Evolutionary conservation across 2,329 filamentous ascomycete genomes (phyloP), one percentile per base, ranked within the genome.

Genomic region (Fusarium nanum): DNA sequence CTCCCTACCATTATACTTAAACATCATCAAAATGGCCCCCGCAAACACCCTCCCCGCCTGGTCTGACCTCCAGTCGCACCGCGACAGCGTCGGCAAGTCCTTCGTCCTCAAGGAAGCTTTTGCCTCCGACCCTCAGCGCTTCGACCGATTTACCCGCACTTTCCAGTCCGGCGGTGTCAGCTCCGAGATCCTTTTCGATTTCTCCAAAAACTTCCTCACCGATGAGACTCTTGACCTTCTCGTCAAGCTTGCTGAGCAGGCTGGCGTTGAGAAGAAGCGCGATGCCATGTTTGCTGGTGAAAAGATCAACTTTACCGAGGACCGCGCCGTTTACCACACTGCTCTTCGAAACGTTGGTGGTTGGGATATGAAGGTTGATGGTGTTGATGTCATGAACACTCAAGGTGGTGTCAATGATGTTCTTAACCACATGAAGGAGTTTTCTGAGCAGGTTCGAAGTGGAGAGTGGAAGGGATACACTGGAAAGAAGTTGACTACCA

Each of bases 301-400:
- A 79, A 95, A 97, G 88, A 98, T 99, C 87, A 99, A 99, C 89
- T 98, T 98, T 85, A 99, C 96, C 65, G 96, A 99, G 87, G 87
- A 95, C 79, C 91, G 96, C 72, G 96, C 96, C 72, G 96, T 99
- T 72, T 97, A 97, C 86, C 96, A 99, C 84, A 89, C 93, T 74
- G 96, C 96, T 50, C 88, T 99, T 78, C 92, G 96, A 80, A 99
- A 99, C 81, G 91, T 94, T 71, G 87, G 89, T 80, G 94, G 93
- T 80, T 89, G 93, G 87, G 89, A 87, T 27, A 90, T 92, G 86
- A 85, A 93, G 82, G 96, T 98, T 32, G 91, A 98, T 73, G 95
- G 94, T 68, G 85, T 94, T 83, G 95, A 97, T 79, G 96, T 99
- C 77, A 95, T 98, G 80, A 94, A 92, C 81, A 90, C 91, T 68